Base-by-base conservation (phyloP, 2,329 filamentous ascomycete genomes). In the Akanthomyces muscarius region DNA sequence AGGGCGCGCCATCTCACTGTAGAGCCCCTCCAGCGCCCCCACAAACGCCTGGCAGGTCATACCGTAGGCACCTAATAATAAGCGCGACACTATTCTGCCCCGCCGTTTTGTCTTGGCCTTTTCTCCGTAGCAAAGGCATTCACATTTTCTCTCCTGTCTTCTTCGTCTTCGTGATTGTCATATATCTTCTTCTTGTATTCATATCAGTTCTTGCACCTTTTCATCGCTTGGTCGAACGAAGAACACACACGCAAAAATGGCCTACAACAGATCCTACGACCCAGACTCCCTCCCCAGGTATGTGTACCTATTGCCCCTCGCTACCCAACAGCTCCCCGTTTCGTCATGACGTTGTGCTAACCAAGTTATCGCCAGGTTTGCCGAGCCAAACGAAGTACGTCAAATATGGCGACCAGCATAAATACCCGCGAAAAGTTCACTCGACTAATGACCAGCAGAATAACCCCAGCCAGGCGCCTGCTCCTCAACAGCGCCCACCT, bases 201-300 rank as follows among this genome's bases (percentile, higher is more conserved):
- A 25, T 55, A 42, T 11, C 8, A 5, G 7, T 16, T 16, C n/a
- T 21, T 58, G 14, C n/a, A 36, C 42, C 18, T 23, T 42, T 16
- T 21, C 21, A 14, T 47, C 42, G 42, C 42, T 28, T 4, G 18
- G 42, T 25, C 25, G 56, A 41, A 47, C 36, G 28, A 53, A n/a
- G 8, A 58, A 50, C 5, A 16, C 30, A 28, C 42, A 47, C 55
- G 44, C 64, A 67, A 76, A 73, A 65, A 98, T 98, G 94, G 94
- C 94, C 63, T 98, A 98, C 83, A 96, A 96, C 78, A 88, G 87
- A 75, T 86, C 89, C 62, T 95, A 92, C 80, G 96, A 99, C 76
- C 93, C 93, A 41, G 94, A 99, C 81, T 91, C 92, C 74, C 86
- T 99, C 67, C 94, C 94, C 73, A 92, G 92, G 90, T 95, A 83